phyloP scores from a whole-genome alignment of 192 early-diverging fungal species.

The Backusella sp. region DNA sequence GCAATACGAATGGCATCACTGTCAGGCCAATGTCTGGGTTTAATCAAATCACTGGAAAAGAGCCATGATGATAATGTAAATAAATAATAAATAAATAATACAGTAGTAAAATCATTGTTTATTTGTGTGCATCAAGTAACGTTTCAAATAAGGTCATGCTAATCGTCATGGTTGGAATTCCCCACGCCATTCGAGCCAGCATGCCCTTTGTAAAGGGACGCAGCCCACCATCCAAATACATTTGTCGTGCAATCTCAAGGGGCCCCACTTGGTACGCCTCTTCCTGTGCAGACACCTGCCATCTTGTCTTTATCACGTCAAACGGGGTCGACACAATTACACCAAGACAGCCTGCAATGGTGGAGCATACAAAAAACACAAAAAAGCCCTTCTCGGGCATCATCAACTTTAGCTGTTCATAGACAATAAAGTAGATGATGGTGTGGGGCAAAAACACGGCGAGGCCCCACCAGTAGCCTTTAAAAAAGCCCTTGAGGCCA shows the following conservation, averaged over 20 bases:
- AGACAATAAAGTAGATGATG: constrained; percentile 66
- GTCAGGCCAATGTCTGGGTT: constrained; percentile 21
- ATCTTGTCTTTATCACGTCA: constrained; percentile 80
- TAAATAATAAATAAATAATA: neutral
- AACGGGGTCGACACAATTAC: constrained; percentile 62
- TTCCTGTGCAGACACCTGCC: constrained; percentile 54
- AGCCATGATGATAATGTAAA: neutral
- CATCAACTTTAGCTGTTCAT: constrained; percentile 55
- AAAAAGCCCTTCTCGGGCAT: constrained; percentile 29
- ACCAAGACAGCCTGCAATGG: constrained; percentile 54
- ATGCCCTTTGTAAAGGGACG: constrained; percentile 63
- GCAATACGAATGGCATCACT: constrained; percentile 54
- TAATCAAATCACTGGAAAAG: constrained; percentile 7
- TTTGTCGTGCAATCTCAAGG: constrained; percentile 36
- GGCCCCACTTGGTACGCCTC: constrained; percentile 28
- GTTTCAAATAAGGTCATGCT: constrained; percentile 72
- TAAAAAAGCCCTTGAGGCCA: constrained; percentile 66
- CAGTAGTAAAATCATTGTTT: neutral
- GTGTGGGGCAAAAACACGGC: constrained; percentile 78
- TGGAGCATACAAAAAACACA: constrained; percentile 60
- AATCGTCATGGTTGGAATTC: constrained; percentile 64
- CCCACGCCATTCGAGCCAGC: constrained; percentile 63
- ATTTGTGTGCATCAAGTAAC: constrained; percentile 49
- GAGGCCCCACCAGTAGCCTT: constrained; percentile 66
- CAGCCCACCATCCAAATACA: constrained; percentile 47